These are phyloP conservation scores for Corylus avellana DNA, from an alignment of 306 rosid genomes.

Conservation along the genomic window DNA sequence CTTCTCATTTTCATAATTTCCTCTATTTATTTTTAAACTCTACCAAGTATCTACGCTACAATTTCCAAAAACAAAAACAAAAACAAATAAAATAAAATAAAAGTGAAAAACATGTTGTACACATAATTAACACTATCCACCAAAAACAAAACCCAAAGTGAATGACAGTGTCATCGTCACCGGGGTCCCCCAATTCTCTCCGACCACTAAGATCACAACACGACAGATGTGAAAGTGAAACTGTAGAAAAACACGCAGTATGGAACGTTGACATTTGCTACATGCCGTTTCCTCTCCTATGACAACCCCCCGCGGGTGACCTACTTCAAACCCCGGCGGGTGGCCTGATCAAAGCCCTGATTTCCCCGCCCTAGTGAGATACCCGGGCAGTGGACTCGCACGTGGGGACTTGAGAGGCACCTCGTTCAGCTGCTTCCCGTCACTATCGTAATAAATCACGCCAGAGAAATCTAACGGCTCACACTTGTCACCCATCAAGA, in stretches of 20 bases:
- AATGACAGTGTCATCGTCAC: not conserved
- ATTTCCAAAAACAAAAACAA: too few species aligned
- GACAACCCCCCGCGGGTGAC: too few species aligned
- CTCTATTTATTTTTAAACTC: too few species aligned
- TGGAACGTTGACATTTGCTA: not conserved
- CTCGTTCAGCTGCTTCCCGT: constrained; percentile 57
- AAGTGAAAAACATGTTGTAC: not conserved
- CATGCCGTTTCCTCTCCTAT: not conserved
- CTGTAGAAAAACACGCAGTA: not conserved
- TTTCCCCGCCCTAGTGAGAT: constrained; percentile 41
- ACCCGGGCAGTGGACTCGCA: constrained; percentile 83
- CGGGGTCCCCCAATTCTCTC: not conserved
- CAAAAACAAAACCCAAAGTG: not conserved
- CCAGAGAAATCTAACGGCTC: constrained; percentile 87
- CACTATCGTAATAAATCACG: constrained; percentile 60
- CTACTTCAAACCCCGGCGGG: not conserved
- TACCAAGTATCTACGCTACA: too few species aligned
- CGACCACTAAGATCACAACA: not conserved
- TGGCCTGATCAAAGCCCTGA: not conserved
- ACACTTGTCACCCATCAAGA: constrained; percentile 87
- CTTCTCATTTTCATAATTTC: too few species aligned
- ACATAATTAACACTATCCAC: not conserved
- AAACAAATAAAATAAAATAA: too few species aligned
- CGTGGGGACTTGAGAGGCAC: constrained; percentile 73
- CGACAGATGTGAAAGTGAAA: not conserved